Base-by-base conservation (phyloP, 805 yeast species). In the Starmerella gropengiesseri region DNA sequence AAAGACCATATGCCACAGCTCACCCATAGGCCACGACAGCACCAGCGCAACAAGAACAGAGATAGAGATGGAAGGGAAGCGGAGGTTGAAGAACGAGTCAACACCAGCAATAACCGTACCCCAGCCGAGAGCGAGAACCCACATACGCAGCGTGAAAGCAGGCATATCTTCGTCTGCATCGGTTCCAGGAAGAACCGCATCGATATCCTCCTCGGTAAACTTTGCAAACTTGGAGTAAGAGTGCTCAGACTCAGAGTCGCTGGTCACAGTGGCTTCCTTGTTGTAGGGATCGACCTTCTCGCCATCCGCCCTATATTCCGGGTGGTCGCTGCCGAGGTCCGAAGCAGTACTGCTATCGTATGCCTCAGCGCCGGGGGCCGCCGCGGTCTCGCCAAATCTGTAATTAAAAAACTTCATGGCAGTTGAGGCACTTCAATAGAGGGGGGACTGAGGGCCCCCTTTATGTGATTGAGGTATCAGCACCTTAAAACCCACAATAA, bases 21-120 rank as follows among this genome's bases (percentile, higher is more conserved):
- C 57, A 46, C 86, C 86, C 37, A 76, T 46, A 1, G 86, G 84
- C 68, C 74, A 78, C 1, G 81, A 74, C 44, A 75, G 66, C 44
- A 80, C 68, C 30, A 80, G 73, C 25, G 74, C 69, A 37, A 78
- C 77, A 43, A 67, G 68, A 18, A 76, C 63, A 12, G 75, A 65
- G 43, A 78, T 63, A 28, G 64, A 54, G 45, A 77, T 66, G 0
- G 73, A 56, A 2, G 84, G 85, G 39, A 67, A 59, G 57, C 77
- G 78, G 53, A 76, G 60, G 25, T 74, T 67, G 53, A 78, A 77
- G 50, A 78, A 66, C 43, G 74, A 62, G 56, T 78, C 78, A 55
- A 75, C 65, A 40, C 70, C 78, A 37, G 76, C 68, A 37, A 81
- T 80, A 35, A 76, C 57, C 8, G 77, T 60, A 3, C 74, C 68